A percentile compares a stretch with the other conserved stretches of the same genome.
phyloP scores from a whole-genome alignment of 306 rosid species.

The Cotoneaster glaucophyllus region DNA sequence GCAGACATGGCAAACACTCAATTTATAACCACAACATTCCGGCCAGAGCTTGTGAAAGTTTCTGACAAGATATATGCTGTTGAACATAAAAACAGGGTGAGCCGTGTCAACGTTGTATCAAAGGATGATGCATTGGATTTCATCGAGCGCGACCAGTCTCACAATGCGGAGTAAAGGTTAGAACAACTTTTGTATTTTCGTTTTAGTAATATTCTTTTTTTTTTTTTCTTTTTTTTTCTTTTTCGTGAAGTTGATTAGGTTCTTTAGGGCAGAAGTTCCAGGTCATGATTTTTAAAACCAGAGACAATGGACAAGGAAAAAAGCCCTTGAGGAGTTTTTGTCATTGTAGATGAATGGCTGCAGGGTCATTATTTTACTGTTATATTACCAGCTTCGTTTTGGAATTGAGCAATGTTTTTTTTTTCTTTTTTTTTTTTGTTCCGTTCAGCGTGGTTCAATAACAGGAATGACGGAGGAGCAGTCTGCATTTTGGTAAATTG shows the following conservation, averaged over 20 bases:
- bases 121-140: conserved; percentile 74
- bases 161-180: conserved; percentile 70
- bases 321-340: not conserved
- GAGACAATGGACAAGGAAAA: not conserved
- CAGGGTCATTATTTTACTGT: not conserved
- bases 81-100: conserved; percentile 88
- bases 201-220: not conserved
- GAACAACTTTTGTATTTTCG: not conserved
- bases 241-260: not conserved
- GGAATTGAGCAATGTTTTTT: not conserved
- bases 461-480: not conserved
- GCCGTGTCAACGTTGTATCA: conserved; percentile 68
- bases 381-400: not conserved
- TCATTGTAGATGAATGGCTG: not conserved
- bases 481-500: not conserved
- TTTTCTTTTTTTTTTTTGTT: not conserved
- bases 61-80: conserved; percentile 90
- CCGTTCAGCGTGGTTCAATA: not conserved
- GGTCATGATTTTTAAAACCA: not conserved
- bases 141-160: conserved; percentile 84
- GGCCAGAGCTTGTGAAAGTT: conserved; percentile 92
- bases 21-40: conserved; percentile 88
- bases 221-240: too few species aligned
- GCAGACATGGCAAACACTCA: conserved; percentile 83
- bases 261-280: not conserved